A percentile compares a stretch with the other conserved stretches of the same genome.
Evolutionary conservation across 169 alveolate species (phyloP).

Genomic region (Plasmodium cynomolgi): DNA sequence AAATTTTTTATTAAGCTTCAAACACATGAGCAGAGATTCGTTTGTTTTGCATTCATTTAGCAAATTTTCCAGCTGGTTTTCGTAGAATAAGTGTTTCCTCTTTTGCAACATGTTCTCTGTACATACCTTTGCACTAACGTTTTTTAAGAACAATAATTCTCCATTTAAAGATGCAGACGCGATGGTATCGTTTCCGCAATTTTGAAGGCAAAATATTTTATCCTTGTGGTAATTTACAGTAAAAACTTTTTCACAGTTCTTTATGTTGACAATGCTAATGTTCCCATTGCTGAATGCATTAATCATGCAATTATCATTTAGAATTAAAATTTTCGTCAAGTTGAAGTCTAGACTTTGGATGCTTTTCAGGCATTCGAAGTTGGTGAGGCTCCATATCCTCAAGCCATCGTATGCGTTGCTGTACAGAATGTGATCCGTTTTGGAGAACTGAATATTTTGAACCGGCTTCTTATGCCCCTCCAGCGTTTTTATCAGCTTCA

Average conservation of each 20-base stretch:
- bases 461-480: conserved; percentile 75
- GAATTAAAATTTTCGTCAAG: conserved; percentile 39
- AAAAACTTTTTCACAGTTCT: conserved; percentile 51
- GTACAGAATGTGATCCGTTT: conserved; percentile 6
- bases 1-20: conserved; percentile 62
- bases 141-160: conserved; percentile 59
- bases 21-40: conserved; percentile 67
- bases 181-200: conserved; percentile 1
- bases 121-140: conserved; percentile 23
- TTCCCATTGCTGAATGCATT: conserved; percentile 70
- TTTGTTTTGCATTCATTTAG: conserved; percentile 52
- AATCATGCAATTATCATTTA: conserved; percentile 53
- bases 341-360: conserved; percentile 72
- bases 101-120: conserved; percentile 35
- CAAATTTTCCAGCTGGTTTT: conserved; percentile 65
- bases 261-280: conserved; percentile 56
- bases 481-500: conserved; percentile 28
- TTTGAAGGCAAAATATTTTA: conserved; percentile 69
- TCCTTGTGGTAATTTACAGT: conserved; percentile 67
- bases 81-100: conserved; percentile 34
- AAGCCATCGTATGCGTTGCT: conserved; percentile 65
- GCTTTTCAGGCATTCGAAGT: conserved; percentile 45
- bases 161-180: conserved; percentile 70
- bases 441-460: conserved; percentile 59
- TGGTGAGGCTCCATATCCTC: conserved; percentile 47